Percentiles rank a stretch among this genome's conserved stretches.
phyloP scores from a whole-genome alignment of 2,329 filamentous ascomycete genomes.

The Alternaria longipes region DNA sequence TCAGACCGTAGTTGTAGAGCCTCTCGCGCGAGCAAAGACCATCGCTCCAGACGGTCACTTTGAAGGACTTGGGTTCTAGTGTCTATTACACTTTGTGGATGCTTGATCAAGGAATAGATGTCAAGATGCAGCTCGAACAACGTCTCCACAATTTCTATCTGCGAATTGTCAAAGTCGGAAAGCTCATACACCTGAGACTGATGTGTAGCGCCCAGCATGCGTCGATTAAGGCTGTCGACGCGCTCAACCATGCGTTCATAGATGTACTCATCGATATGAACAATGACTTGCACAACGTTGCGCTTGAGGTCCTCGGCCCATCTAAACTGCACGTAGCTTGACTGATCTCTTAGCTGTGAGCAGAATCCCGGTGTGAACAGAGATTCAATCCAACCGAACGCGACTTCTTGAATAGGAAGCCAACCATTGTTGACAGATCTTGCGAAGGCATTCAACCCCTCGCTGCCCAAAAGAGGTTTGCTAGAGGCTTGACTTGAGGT shows the following conservation, averaged over 20 bases:
- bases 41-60: conserved; percentile 67
- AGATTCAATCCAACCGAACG: conserved; percentile 63
- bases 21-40: conserved; percentile 66
- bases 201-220: conserved; percentile 34
- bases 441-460: conserved; percentile 54
- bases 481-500: conserved; percentile 51
- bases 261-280: conserved; percentile 64
- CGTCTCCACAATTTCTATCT: conserved; percentile 65
- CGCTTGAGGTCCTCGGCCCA: conserved; percentile 67
- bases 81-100: conserved; percentile 66
- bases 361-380: conserved; percentile 57
- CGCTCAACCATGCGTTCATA: conserved; percentile 54
- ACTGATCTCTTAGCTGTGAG: conserved; percentile 38
- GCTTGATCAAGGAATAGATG: conserved; percentile 69
- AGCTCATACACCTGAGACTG: conserved; percentile 30
- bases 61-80: conserved; percentile 62
- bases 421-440: conserved; percentile 57
- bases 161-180: conserved; percentile 44
- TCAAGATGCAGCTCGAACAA: conserved; percentile 75
- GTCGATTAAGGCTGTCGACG: conserved; percentile 38
- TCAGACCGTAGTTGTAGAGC: conserved; percentile 56
- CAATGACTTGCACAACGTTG: conserved; percentile 62
- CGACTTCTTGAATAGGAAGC: conserved; percentile 61
- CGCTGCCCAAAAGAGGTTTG: conserved; percentile 53
- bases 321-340: conserved; percentile 62